Evolutionary conservation across 495 filamentous ascomycete species (phyloP).

Genomic region (Platismatia glauca): DNA sequence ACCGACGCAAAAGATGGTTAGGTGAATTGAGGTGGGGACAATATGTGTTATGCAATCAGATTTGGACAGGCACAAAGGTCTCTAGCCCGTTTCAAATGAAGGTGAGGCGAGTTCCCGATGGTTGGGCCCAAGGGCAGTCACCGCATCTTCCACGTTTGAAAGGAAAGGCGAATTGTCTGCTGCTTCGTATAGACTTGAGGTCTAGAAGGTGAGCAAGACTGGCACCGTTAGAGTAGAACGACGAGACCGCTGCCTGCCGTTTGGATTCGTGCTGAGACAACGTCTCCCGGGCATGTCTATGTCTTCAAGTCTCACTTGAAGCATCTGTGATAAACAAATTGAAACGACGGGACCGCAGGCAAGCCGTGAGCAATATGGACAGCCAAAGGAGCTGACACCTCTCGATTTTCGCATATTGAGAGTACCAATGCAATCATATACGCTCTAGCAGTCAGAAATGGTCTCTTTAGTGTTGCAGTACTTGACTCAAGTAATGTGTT

Average conservation of each 20-base stretch:
- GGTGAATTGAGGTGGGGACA: neutral
- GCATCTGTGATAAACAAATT: neutral
- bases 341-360: neutral
- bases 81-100: neutral
- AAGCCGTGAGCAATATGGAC: neutral
- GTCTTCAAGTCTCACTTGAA: neutral
- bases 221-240: neutral
- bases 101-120: neutral
- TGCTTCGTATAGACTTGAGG: neutral
- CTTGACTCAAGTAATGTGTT: too few species aligned
- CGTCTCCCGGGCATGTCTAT: neutral
- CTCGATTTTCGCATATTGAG: neutral
- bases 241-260: neutral
- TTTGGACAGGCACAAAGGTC: neutral
- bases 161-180: neutral
- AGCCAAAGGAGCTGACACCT: neutral
- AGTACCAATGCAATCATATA: neutral
- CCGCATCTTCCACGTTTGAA: neutral
- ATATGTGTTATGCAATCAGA: neutral
- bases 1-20: neutral
- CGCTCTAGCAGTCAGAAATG: neutral
- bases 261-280: neutral
- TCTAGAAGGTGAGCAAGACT: neutral
- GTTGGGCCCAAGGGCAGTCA: neutral
- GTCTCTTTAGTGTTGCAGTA: neutral